A percentile compares a stretch with the other conserved stretches of the same genome.
Conservation (phyloP, 768 basidiomycete species). For the Termitomyces sp. region DNA sequence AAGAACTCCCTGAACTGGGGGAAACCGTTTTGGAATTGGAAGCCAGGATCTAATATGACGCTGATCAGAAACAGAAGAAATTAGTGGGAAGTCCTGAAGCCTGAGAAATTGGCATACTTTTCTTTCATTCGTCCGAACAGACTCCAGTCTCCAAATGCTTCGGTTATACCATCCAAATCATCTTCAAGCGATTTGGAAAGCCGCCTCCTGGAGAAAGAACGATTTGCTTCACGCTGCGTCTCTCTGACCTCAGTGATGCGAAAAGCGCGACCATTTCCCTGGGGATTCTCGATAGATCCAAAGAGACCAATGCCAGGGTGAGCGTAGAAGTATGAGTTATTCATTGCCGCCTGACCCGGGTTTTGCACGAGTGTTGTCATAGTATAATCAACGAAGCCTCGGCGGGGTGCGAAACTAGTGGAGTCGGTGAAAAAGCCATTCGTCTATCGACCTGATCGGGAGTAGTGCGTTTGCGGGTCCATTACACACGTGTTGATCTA, state of each 20-base stretch:
- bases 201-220: neutral
- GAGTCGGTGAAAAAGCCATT: neutral
- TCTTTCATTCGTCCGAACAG: slow-evolving; percentile 4
- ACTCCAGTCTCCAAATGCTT: neutral
- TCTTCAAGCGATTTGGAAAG: neutral
- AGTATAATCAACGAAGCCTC: neutral
- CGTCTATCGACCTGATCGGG: neutral
- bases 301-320: neutral
- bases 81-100: neutral
- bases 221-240: neutral
- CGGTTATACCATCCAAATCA: neutral
- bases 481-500: neutral
- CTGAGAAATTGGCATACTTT: neutral
- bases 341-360: neutral
- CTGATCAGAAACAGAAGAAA: neutral
- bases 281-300: neutral
- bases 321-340: neutral
- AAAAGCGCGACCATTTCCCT: neutral
- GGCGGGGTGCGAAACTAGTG: neutral
- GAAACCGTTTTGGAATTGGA: neutral
- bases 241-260: neutral
- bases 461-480: neutral
- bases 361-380: neutral
- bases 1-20: neutral
- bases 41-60: neutral